phyloP scores from a whole-genome alignment of 768 basidiomycete species.

The Termitomyces sp. region DNA sequence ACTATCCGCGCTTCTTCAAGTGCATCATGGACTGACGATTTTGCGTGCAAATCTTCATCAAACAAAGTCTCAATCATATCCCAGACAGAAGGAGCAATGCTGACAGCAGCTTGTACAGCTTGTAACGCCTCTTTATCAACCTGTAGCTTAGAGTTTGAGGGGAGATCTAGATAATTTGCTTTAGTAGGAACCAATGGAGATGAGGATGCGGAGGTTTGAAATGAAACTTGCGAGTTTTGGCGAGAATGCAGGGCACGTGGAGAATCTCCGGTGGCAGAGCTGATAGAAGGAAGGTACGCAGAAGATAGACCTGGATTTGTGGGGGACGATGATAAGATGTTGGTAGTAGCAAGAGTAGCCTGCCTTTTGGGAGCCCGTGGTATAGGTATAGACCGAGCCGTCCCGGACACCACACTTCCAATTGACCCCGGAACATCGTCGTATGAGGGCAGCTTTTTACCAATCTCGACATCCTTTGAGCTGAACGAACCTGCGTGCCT shows the following conservation, averaged over 20 bases:
- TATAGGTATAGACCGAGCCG: slow-evolving; percentile 29
- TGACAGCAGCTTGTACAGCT: slow-evolving; percentile 73
- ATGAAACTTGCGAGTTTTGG: slow-evolving; percentile 35
- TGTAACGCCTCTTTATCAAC: slow-evolving; percentile 78
- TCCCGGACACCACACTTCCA: slow-evolving; percentile 30
- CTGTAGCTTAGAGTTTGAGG: slow-evolving; percentile 50
- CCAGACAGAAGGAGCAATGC: slow-evolving; percentile 80
- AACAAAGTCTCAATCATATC: slow-evolving; percentile 70
- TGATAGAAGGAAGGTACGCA: slow-evolving; percentile 9
- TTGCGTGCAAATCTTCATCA: slow-evolving; percentile 34
- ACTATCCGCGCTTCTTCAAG: slow-evolving; percentile 58
- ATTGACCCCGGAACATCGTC: slow-evolving; percentile 34
- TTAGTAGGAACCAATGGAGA: slow-evolving; percentile 34
- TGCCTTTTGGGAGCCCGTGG: slow-evolving; percentile 49
- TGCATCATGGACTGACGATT: slow-evolving; percentile 42
- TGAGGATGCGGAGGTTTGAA: slow-evolving; percentile 26
- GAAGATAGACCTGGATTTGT: slow-evolving; percentile 31
- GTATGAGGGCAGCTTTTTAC: slow-evolving; percentile 71
- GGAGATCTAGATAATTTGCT: slow-evolving; percentile 37
- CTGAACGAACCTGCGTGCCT: slow-evolving; percentile 96
- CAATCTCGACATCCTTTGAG: slow-evolving; percentile 84
- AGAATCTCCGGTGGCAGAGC: slow-evolving; percentile 11
- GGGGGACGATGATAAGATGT: slow-evolving; percentile 21
- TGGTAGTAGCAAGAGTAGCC: slow-evolving; percentile 29
- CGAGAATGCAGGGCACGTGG: slow-evolving; percentile 26